Base-by-base conservation (phyloP, 345 rosid species). In the Brassica juncea region DNA sequence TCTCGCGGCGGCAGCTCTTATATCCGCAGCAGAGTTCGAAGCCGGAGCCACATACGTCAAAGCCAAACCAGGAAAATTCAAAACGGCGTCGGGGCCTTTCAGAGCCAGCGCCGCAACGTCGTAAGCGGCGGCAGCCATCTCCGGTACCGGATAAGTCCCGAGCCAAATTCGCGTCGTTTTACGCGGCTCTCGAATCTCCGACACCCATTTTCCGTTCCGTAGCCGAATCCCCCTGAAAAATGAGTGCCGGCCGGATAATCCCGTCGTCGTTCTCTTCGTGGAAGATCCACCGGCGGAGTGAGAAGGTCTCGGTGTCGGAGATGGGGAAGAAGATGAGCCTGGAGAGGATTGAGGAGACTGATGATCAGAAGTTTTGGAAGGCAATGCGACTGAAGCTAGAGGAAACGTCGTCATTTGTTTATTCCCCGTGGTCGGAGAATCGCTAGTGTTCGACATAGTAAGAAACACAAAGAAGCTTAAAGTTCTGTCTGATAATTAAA, bases 101-200 rank as follows among this genome's bases (percentile, higher is more conserved):
- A 91, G 84, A n/a, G 93, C 86, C 4, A 91, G 65, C 4, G 94
- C 92, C 7, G 97, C 94, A 78, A 84, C 94, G 70, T 91, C 94
- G 52, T 91, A 89, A 1, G 97, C 97, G 0, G 94, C 84, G 0
- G 94, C 97, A 1, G 94, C 97, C 97, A 91, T 91, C 76, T 89
- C 93, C 19, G 92, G 87, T 2, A 87, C 87, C 1, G 90, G 85
- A 32, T 88, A 88, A 8, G 94, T 90, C 3, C 96, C 96, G 0
- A 91, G 82, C 96, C 96, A 91, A 11, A 89, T 85, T 6, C 97
- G 82, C 1, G 87, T 89, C 27, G 91, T 81, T 68, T 89, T 89
- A 70, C 91, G 89, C 23, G 97, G 97, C 86, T 89, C 91, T 30
- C 97, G 82, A 66, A 89, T 88, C 85, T 91, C 97, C 2, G 97